Percentiles rank a stretch among this genome's conserved stretches.
These are phyloP conservation scores for Metschnikowia amazonensis DNA, from an alignment of 805 yeast species.

Conservation along the genomic window DNA sequence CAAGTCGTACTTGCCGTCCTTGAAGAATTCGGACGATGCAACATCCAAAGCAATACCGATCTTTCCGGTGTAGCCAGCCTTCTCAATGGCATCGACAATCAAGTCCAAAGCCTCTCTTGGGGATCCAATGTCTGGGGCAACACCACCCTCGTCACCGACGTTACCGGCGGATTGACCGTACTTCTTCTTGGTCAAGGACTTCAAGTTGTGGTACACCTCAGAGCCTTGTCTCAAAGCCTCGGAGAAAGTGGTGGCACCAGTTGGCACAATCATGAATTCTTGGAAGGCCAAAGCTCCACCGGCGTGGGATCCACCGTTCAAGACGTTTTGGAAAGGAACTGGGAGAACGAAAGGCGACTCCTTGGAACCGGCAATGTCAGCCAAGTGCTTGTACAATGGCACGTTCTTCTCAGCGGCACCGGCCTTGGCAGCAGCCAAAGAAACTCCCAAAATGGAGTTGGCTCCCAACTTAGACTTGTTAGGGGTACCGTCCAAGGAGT, in stretches of 20 bases:
- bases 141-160: slow-evolving; percentile 99
- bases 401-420: slow-evolving; percentile 95
- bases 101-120: slow-evolving; percentile 97
- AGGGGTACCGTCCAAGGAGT: slow-evolving; percentile 89
- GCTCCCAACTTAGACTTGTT: slow-evolving; percentile 98
- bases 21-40: slow-evolving; percentile 97
- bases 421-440: slow-evolving; percentile 95
- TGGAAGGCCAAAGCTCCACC: slow-evolving; percentile 99
- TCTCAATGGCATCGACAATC: slow-evolving; percentile 81
- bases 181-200: slow-evolving; percentile 85
- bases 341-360: slow-evolving; percentile 88
- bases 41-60: slow-evolving; percentile 91
- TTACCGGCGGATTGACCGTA: slow-evolving; percentile 99
- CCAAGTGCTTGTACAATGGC: slow-evolving; percentile 90
- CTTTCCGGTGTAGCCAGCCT: slow-evolving; percentile 94
- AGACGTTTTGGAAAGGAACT: slow-evolving; percentile 98
- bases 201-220: slow-evolving; percentile 96
- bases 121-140: slow-evolving; percentile 94
- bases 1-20: slow-evolving; percentile 94
- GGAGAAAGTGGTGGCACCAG: slow-evolving; percentile 82
- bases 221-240: slow-evolving; percentile 97
- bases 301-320: slow-evolving; percentile 99
- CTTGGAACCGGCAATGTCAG: slow-evolving; percentile 70
- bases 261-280: slow-evolving; percentile 99
- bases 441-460: slow-evolving; percentile 97